Conservation (phyloP, 1,284 basidiomycete genomes). For the Neolentinus lepideus region DNA sequence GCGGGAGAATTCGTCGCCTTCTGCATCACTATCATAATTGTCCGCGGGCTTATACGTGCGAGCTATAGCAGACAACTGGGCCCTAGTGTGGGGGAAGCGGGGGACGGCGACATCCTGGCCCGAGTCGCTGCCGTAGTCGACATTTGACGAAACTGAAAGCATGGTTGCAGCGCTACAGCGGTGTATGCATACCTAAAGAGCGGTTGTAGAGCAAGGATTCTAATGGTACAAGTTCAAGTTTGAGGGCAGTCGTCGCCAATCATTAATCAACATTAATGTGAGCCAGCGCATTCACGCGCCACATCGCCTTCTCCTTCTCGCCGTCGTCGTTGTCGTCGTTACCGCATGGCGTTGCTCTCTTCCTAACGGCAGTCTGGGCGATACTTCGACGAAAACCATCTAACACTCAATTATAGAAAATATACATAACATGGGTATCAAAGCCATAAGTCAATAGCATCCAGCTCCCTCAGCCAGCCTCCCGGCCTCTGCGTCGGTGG, state of each 20-base stretch:
- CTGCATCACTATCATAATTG: slow-evolving; percentile 45
- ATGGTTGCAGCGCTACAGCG: slow-evolving; percentile 5
- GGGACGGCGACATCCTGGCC: slow-evolving; percentile 8
- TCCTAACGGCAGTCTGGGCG: background rate
- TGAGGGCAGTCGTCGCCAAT: background rate
- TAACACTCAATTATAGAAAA: background rate
- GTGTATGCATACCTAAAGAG: background rate
- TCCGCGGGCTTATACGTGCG: slow-evolving; percentile 60
- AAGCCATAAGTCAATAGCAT: background rate
- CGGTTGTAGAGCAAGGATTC: background rate
- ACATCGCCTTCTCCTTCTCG: background rate
- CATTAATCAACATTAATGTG: background rate
- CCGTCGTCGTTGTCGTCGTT: background rate
- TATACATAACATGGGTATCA: background rate
- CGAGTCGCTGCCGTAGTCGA: slow-evolving; percentile 11
- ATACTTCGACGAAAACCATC: background rate
- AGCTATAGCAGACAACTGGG: slow-evolving; percentile 64
- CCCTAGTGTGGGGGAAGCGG: slow-evolving; percentile 57
- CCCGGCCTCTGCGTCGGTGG: background rate
- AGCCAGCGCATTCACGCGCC: background rate
- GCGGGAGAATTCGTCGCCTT: slow-evolving; percentile 45
- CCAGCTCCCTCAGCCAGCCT: background rate
- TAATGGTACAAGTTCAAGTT: slow-evolving; percentile 1
- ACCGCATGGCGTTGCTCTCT: background rate
- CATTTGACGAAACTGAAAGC: slow-evolving; percentile 10